Evolutionary conservation across 257 asterid species (phyloP), one percentile per base, ranked within the genome.

Genomic region (Nicotiana attenuata): DNA sequence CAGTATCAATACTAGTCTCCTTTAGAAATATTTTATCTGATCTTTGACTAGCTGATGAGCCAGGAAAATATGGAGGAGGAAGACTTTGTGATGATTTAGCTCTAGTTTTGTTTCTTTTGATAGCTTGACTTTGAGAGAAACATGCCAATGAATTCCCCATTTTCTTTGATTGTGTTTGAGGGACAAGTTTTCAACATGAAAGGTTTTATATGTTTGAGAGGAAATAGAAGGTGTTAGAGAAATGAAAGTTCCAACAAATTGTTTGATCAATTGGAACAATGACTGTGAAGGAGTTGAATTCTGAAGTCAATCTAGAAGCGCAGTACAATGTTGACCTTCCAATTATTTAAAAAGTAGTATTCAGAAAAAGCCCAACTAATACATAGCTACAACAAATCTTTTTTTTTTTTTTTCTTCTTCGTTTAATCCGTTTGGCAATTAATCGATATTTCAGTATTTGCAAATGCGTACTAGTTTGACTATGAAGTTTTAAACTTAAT

Each of bases 81-180:
- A 67, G 78, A 56, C 83, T 90, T 53, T 79, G 41, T 28, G 85
- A 60, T 71, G 91, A 66, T 65, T 41, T 41, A 41, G 81, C 7
- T 47, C 28, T 47, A 13, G 3, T 15, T 10, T 56, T 56, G 47
- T 9, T 47, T 53, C n/a, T 76, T 26, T 52, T 76, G 13, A 38
- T 52, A 29, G 73, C 73, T 65, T 52, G 47, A 15, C 7, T 22
- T 76, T 87, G 88, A 57, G 89, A 82, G 83, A 91, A 90, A 77
- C 95, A 88, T 80, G 89, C 82, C 69, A 91, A 55, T 60, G 88
- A 83, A 52, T 91, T 91, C 15, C 93, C 92, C 94, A 90, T 65
- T 63, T 65, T 16, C 13, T 65, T 65, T 28, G 45, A 41, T 7
- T 29, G 4, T 7, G 75, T 31, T 65, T 65, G 24, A 65, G 50